Conservation (phyloP, 202 grass and related monocot species). For the Sporobolus alterniflorus region DNA sequence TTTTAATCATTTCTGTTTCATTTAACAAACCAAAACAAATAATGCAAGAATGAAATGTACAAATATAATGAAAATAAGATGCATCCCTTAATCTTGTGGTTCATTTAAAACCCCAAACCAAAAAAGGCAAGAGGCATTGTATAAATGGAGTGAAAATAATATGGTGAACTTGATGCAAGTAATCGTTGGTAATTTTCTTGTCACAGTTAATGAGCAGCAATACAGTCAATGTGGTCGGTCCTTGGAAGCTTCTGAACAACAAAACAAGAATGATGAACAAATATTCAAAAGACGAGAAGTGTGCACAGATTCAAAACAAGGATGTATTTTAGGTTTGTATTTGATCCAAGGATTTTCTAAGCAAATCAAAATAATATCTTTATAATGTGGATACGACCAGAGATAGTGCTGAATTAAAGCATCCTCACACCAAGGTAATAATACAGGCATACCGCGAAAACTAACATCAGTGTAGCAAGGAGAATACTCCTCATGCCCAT, state of each 20-base stretch:
- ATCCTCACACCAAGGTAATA: neutral
- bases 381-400: neutral
- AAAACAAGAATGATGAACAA: neutral
- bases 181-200: neutral
- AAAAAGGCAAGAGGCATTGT: neutral
- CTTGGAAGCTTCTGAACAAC: neutral
- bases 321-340: neutral
- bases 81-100: neutral
- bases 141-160: too few species aligned
- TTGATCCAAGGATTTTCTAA: neutral
- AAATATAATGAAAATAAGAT: neutral
- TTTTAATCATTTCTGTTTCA: neutral
- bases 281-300: neutral
- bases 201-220: neutral
- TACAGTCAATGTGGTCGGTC: neutral
- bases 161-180: neutral
- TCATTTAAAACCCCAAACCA: neutral
- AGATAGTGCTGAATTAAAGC: slow-evolving; percentile 2
- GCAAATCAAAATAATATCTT: slow-evolving; percentile 1
- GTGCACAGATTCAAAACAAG: neutral
- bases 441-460: neutral
- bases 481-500: neutral
- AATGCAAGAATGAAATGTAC: neutral
- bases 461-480: neutral
- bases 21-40: neutral